These are phyloP conservation scores for Ogataea hybrid DNA, from an alignment of 1,139 yeast genomes.

Conservation along the genomic window DNA sequence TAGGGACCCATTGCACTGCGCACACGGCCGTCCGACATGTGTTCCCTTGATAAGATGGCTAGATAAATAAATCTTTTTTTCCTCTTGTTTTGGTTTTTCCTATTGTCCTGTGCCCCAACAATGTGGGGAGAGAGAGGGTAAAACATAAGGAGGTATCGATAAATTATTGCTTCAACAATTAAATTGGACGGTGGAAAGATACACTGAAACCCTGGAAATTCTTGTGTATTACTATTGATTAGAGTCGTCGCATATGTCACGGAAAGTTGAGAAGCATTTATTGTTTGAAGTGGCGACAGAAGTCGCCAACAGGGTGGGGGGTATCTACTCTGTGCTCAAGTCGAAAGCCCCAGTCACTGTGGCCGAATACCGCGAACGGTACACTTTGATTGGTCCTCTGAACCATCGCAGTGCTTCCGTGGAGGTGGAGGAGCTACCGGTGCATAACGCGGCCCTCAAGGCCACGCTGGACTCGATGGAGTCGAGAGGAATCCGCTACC, in stretches of 20 bases:
- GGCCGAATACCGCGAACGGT: no score
- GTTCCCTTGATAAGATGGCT: conserved; percentile 45
- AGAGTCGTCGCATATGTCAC: conserved; percentile 45
- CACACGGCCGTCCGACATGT: conserved; percentile 76
- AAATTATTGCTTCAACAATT: conserved; percentile 1
- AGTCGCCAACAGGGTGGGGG: conserved; percentile 97
- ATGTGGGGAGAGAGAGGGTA: conserved; percentile 7
- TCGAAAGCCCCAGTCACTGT: no score
- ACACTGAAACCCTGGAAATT: background rate
- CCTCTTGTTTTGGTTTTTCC: background rate
- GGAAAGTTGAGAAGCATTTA: conserved; percentile 79
- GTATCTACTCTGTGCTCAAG: no score
- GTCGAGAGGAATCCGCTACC: no score
- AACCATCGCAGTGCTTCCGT: no score
- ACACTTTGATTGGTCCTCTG: no score
- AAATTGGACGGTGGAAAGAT: background rate
- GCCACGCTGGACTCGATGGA: no score
- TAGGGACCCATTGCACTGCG: no score
- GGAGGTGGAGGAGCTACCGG: no score
- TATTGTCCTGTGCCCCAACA: conserved; percentile 3
- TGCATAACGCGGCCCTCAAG: no score
- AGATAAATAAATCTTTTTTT: background rate
- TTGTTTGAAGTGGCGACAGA: conserved; percentile 96
- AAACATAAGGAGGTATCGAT: conserved; percentile 6
- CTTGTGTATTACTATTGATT: conserved; percentile 2